These are phyloP conservation scores for Fusarium miscanthi DNA, from an alignment of 2,329 filamentous ascomycete genomes.

Conservation along the genomic window DNA sequence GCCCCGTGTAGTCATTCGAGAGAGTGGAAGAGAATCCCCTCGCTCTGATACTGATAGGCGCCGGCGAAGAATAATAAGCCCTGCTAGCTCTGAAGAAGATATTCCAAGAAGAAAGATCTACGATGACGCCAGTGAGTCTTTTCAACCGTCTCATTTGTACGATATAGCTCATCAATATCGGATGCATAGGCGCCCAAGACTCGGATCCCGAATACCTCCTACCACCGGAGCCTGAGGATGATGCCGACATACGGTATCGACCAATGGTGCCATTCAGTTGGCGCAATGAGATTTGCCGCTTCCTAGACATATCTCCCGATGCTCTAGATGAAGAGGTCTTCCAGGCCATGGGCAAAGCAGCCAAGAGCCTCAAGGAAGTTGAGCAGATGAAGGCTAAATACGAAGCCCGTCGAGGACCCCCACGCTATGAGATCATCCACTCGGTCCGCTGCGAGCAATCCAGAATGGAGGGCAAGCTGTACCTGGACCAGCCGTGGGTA, in stretches of 20 bases:
- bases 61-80: too few species aligned
- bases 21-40: too few species aligned
- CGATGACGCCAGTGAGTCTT: too few species aligned
- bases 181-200: too few species aligned
- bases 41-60: too few species aligned
- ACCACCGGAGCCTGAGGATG: background rate
- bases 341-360: background rate
- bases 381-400: background rate
- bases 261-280: background rate
- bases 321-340: background rate
- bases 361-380: background rate
- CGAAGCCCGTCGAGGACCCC: background rate
- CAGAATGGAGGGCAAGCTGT: background rate
- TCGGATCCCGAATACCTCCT: too few species aligned
- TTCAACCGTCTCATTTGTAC: too few species aligned
- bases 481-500: background rate
- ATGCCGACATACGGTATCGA: background rate
- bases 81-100: too few species aligned
- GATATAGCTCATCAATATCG: too few species aligned
- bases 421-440: background rate
- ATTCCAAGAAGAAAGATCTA: too few species aligned
- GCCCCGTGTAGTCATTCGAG: too few species aligned
- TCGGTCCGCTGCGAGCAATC: background rate
- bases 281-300: background rate
- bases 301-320: background rate